A percentile compares a stretch with the other conserved stretches of the same genome.
phyloP scores from a whole-genome alignment of 441 rosid genomes.

The Erodium chrysanthum region DNA sequence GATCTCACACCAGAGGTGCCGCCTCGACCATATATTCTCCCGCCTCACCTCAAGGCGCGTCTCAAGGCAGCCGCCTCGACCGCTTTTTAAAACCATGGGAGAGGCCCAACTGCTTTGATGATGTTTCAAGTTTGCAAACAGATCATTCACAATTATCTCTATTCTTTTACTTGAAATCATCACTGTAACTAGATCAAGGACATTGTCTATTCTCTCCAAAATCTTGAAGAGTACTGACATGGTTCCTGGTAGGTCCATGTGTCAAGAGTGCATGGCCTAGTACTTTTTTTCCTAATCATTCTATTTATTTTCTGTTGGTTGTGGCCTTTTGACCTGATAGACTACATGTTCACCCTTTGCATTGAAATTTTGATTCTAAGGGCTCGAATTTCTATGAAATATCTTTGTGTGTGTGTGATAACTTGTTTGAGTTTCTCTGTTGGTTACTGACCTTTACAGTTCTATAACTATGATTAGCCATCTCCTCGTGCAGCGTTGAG shows the following conservation, averaged over 20 bases:
- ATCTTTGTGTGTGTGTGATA: neutral
- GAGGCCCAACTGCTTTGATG: neutral
- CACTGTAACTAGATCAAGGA: neutral
- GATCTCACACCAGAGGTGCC: no score
- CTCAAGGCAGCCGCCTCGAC: no score
- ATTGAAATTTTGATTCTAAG: no score
- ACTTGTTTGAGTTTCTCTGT: neutral
- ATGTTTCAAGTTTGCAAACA: neutral
- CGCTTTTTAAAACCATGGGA: no score
- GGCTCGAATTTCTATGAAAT: neutral
- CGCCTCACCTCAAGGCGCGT: no score
- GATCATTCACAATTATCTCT: neutral
- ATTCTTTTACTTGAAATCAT: neutral
- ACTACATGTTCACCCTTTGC: neutral
- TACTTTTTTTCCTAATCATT: neutral
- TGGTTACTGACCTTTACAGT: neutral
- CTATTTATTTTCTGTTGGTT: neutral
- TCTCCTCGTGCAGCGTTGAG: slow-evolving; percentile 66
- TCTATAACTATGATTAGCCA: slow-evolving; percentile 11
- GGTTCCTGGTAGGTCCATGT: neutral
- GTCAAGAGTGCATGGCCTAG: neutral
- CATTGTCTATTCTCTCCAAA: neutral
- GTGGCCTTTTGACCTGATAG: neutral
- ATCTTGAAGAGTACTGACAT: slow-evolving; percentile 5
- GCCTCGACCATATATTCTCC: no score